Evolutionary conservation across 352 stramenopile genomes (phyloP), one percentile per base, ranked within the genome.

Genomic region (Nothophytophthora sp.): DNA sequence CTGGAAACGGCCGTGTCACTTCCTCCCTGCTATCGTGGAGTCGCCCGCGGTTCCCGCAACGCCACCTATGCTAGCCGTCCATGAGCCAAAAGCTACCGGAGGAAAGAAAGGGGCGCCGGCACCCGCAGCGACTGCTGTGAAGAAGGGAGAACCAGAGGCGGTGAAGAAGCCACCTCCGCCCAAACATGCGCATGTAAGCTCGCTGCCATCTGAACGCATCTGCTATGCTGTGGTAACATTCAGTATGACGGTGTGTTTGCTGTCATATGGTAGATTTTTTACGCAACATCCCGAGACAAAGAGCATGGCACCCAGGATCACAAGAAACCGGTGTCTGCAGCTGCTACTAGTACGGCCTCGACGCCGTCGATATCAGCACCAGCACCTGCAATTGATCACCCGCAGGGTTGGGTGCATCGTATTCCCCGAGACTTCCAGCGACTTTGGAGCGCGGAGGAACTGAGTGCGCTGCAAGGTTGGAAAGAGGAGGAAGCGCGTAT

Each of bases 1-100:
- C n/a, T 92, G 81, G 79, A 90, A 87, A 50, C 70, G 81, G 1
- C 81, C 79, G 11, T 54, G 57, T 19, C 59, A 90, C 22, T 88
- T 88, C 28, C 46, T 92, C 3, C 63, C 79, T 12, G 54, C 55
- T 3, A 75, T 90, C 30, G 39, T 71, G 3, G 76, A 86, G 20
- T 33, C 59, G 1, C 47, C 53, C 0, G 38, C 49, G 10, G 39
- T 62, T 3, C 27, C 43, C 5, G 33, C 63, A 5, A 28, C 51
- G 16, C 45, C 56, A 15, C 39, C 59, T 1, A 15, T 57, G 6
- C 34, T 60, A 37, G 59, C 49, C 3, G 56, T 59, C 0, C 50
- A 49, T 13, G 60, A 50, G 33, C 56, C 13, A 43, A 88, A 87
- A 60, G 25, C 52, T 42, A 29, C 52, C 9, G 44, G 49, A n/a